phyloP scores from a whole-genome alignment of 1,139 yeast genomes.

The Scheffersomyces illinoinensis region DNA sequence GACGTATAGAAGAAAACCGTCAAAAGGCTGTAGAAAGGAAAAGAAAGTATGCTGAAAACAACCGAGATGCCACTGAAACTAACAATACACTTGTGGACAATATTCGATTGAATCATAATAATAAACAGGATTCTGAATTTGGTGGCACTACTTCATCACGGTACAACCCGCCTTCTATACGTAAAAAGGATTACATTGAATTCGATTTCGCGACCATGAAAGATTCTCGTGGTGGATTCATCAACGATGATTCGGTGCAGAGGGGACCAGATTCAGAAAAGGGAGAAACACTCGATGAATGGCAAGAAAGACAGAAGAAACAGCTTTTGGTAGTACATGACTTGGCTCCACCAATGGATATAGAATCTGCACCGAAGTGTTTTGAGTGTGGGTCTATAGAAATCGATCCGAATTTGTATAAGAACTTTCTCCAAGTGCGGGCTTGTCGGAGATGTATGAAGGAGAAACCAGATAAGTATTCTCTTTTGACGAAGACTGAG shows the following conservation, averaged over 20 bases:
- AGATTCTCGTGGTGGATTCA: constrained; percentile 86
- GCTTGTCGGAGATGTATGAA: constrained; percentile 82
- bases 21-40: constrained; percentile 55
- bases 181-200: constrained; percentile 77
- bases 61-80: constrained; percentile 2
- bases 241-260: constrained; percentile 42
- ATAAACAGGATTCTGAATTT: constrained; percentile 7
- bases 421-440: constrained; percentile 62
- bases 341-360: constrained; percentile 70
- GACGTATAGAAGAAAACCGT: constrained; percentile 57
- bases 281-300: constrained; percentile 64
- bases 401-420: constrained; percentile 69
- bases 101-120: constrained; percentile 14
- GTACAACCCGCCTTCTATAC: constrained; percentile 44
- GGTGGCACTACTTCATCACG: constrained; percentile 12
- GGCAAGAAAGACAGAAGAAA: constrained; percentile 65
- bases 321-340: constrained; percentile 46
- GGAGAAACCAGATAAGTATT: constrained; percentile 79
- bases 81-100: constrained; percentile 8
- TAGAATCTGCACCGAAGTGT: constrained; percentile 74
- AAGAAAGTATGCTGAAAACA: constrained; percentile 14
- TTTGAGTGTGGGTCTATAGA: constrained; percentile 79
- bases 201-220: constrained; percentile 89
- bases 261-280: constrained; percentile 20
- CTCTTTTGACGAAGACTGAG: constrained; percentile 91